Conservation (phyloP, 345 rosid species). For the Capsella bursapastoris region DNA sequence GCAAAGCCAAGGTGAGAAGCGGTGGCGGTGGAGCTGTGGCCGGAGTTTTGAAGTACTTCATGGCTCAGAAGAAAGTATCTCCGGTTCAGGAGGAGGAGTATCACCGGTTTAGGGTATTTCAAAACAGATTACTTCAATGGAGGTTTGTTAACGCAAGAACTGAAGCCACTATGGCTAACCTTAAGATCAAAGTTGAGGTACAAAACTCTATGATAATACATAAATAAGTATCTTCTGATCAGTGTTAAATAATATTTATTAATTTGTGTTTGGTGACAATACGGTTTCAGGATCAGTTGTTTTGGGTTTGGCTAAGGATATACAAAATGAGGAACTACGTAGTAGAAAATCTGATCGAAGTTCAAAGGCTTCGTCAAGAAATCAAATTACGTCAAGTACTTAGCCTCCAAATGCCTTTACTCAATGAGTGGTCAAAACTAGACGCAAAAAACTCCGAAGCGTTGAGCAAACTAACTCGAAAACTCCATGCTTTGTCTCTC, state of each 20-base stretch:
- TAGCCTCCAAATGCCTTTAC: conserved; percentile 53
- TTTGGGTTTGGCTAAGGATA: conserved; percentile 60
- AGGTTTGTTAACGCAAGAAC: conserved; percentile 67
- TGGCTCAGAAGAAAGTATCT: conserved; percentile 64
- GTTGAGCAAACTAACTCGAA: conserved; percentile 59
- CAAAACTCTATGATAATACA: neutral
- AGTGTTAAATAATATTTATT: too few relatives aligned
- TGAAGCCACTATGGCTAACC: conserved; percentile 49
- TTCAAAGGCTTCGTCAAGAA: conserved; percentile 49
- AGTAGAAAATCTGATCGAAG: conserved; percentile 50
- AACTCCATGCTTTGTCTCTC: conserved; percentile 60
- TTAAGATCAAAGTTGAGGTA: conserved; percentile 55
- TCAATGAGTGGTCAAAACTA: conserved; percentile 58
- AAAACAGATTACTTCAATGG: conserved; percentile 63
- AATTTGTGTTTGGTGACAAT: too few relatives aligned
- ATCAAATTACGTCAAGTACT: conserved; percentile 53
- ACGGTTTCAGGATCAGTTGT: conserved; percentile 54
- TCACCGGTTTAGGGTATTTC: conserved; percentile 52
- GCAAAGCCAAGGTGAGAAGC: conserved; percentile 37
- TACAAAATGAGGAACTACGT: conserved; percentile 48
- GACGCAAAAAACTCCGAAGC: conserved; percentile 63
- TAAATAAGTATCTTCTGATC: neutral
- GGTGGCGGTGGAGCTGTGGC: conserved; percentile 54
- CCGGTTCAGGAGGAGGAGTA: conserved; percentile 58
- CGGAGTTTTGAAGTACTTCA: conserved; percentile 71